These are phyloP conservation scores for Trametes pubescens DNA, from an alignment of 1,284 basidiomycete genomes.

Conservation along the genomic window DNA sequence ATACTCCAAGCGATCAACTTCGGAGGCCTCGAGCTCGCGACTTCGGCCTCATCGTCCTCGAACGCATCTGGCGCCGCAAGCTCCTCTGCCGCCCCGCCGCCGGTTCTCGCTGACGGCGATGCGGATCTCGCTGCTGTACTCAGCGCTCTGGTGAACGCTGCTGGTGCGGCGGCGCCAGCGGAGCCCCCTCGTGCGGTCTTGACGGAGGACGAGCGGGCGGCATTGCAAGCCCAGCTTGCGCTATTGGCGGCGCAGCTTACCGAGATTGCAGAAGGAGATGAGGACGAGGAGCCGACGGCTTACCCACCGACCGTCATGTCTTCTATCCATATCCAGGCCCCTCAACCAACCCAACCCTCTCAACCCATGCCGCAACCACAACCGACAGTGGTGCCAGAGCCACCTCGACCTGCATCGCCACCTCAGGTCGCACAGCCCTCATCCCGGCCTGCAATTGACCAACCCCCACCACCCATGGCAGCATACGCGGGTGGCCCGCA, in stretches of 20 bases:
- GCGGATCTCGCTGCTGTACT: constrained; percentile 27
- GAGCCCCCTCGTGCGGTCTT: constrained; percentile 34
- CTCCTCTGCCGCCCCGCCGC: constrained; percentile 14
- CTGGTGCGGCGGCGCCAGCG: constrained; percentile 10
- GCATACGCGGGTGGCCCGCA: constrained; percentile 24
- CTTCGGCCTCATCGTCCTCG: constrained; percentile 11
- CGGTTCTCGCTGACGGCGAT: constrained; percentile 19
- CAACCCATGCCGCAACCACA: background rate
- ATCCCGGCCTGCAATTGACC: constrained; percentile 8
- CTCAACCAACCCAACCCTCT: background rate
- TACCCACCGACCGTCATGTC: background rate
- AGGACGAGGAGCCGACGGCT: constrained; percentile 39
- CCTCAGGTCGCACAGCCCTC: constrained; percentile 3
- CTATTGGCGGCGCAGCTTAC: constrained; percentile 68
- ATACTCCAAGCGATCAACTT: constrained; percentile 82
- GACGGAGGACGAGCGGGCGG: constrained; percentile 58
- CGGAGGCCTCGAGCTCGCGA: constrained; percentile 51
- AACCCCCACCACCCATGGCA: constrained; percentile 25
- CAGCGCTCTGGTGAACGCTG: constrained; percentile 19
- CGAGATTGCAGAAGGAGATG: constrained; percentile 57
- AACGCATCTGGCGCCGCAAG: constrained; percentile 21
- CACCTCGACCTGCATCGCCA: background rate
- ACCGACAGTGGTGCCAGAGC: background rate
- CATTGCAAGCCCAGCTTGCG: constrained; percentile 68
- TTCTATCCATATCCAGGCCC: background rate